Evolutionary conservation across 768 basidiomycete species (phyloP).

Genomic region (Auricularia auricula-judae): DNA sequence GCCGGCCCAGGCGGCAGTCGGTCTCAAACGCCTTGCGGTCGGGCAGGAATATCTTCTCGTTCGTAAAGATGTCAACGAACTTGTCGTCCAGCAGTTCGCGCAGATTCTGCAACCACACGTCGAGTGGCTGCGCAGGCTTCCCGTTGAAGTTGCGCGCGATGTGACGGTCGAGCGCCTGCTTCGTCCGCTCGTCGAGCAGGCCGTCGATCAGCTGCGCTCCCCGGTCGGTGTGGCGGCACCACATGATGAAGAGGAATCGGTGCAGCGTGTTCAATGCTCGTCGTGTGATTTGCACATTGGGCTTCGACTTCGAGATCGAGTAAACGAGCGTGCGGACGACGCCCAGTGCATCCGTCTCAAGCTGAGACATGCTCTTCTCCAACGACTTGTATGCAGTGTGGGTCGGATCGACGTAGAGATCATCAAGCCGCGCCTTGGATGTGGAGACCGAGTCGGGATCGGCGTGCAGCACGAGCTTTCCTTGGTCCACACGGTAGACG

Average conservation of each 20-base stretch:
- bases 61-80: not conserved
- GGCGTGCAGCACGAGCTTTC: not conserved
- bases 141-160: not conserved
- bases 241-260: not conserved
- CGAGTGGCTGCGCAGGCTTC: not conserved
- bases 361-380: not conserved
- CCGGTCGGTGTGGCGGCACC: not conserved
- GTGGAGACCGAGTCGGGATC: not conserved
- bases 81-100: not conserved
- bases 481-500: not conserved
- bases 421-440: not conserved
- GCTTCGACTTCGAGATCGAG: not conserved
- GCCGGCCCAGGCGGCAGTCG: not conserved
- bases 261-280: not conserved
- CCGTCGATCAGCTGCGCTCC: not conserved
- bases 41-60: constrained; percentile 1
- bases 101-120: not conserved
- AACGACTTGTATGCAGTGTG: not conserved
- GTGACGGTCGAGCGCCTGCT: not conserved
- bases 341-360: not conserved
- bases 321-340: not conserved
- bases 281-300: not conserved
- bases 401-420: not conserved
- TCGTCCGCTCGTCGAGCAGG: not conserved
- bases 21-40: not conserved